Evolutionary conservation across 352 stramenopile genomes (phyloP).

Genomic region (Globisporangium nagaii): DNA sequence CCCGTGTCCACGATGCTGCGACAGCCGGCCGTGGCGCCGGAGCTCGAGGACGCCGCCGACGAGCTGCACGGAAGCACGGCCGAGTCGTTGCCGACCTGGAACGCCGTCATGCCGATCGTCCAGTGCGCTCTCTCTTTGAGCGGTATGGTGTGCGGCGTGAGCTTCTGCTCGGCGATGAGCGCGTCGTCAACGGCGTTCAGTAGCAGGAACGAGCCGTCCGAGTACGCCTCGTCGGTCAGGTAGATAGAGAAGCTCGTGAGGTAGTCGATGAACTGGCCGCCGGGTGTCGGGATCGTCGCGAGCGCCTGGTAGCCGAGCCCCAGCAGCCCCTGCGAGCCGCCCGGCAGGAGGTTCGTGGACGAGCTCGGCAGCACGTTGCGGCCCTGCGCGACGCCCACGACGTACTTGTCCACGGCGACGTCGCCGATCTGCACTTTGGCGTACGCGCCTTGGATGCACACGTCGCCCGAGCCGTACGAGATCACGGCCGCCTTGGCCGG

Average conservation of each 20-base stretch:
- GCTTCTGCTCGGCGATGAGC: conserved; percentile 36
- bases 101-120: conserved; percentile 61
- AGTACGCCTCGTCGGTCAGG: conserved; percentile 32
- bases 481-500: conserved; percentile 34
- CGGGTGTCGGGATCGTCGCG: conserved; percentile 36
- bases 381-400: conserved; percentile 50
- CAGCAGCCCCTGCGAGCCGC: conserved; percentile 52
- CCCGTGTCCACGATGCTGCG: conserved; percentile 60
- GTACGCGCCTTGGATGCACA: conserved; percentile 46
- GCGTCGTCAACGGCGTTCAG: conserved; percentile 62
- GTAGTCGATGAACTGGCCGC: conserved; percentile 50
- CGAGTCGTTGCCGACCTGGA: conserved; percentile 39
- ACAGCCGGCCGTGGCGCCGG: conserved; percentile 11
- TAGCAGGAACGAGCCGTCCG: conserved; percentile 56
- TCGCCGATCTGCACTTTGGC: conserved; percentile 41
- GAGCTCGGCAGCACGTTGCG: conserved; percentile 37
- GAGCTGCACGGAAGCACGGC: conserved; percentile 37
- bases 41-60: background rate
- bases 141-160: conserved; percentile 36
- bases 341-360: conserved; percentile 30
- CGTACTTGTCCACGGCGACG: conserved; percentile 36
- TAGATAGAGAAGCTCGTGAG: conserved; percentile 71
- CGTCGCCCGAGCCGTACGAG: conserved; percentile 56
- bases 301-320: conserved; percentile 54
- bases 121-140: conserved; percentile 54